phyloP scores from a whole-genome alignment of 306 rosid species.

The Aeschynomene evenia region DNA sequence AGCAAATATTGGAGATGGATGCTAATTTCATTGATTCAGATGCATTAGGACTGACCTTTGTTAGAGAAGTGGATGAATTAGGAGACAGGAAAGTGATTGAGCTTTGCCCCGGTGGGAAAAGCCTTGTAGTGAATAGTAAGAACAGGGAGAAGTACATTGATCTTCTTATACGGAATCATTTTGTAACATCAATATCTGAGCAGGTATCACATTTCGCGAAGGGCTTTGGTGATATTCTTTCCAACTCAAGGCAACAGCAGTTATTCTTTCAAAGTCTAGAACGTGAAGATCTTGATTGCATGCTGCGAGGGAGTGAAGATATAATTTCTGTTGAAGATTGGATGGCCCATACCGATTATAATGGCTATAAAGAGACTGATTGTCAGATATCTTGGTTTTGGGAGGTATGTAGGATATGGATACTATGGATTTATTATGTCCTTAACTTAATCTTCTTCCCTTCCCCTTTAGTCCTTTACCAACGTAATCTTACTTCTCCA shows the following conservation, averaged over 20 bases:
- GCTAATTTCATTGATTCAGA: constrained; percentile 74
- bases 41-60: constrained; percentile 82
- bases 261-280: constrained; percentile 66
- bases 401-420: constrained; percentile 59
- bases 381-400: constrained; percentile 85
- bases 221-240: constrained; percentile 77
- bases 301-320: constrained; percentile 76
- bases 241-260: constrained; percentile 31
- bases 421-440: constrained; percentile 19
- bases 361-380: constrained; percentile 77
- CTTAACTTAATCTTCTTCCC: background rate
- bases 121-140: constrained; percentile 60
- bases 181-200: constrained; percentile 65
- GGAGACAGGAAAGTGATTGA: constrained; percentile 66
- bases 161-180: constrained; percentile 68
- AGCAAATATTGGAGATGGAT: constrained; percentile 80
- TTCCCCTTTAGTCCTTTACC: background rate
- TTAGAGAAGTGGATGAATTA: constrained; percentile 75
- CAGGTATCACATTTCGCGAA: constrained; percentile 69
- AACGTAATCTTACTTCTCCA: background rate
- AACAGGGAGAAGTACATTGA: constrained; percentile 69
- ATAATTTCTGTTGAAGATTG: constrained; percentile 74
- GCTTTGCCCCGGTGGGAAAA: constrained; percentile 74
- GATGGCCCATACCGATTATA: constrained; percentile 79
- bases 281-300: constrained; percentile 84